Conservation (phyloP, 2,329 filamentous ascomycete species). For the Talaromyces sp. region DNA sequence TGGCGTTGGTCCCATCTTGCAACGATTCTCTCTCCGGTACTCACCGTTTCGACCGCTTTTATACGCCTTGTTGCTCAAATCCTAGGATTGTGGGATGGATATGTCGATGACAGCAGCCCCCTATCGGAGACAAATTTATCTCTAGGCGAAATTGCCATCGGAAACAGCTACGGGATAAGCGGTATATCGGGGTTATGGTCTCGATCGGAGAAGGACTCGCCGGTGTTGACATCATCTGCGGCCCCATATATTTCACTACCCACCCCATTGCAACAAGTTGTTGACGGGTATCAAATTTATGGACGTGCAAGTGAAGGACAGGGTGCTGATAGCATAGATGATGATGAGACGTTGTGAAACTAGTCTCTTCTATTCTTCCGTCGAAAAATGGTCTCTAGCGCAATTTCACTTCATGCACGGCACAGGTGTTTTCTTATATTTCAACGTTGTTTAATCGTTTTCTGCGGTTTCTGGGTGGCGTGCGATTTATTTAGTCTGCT, state of each 20-base stretch:
- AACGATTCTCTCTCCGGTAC: constrained; percentile 23
- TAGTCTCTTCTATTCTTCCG: neutral
- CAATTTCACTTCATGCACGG: neutral
- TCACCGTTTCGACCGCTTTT: constrained; percentile 26
- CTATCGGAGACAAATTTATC: constrained; percentile 6
- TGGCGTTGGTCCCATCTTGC: constrained; percentile 43
- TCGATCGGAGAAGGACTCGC: neutral
- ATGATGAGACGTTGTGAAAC: constrained; percentile 5
- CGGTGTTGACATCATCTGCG: neutral
- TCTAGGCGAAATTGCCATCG: constrained; percentile 6
- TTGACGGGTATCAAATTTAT: neutral
- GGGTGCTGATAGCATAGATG: constrained; percentile 1
- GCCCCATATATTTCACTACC: neutral
- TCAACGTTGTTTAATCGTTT: neutral
- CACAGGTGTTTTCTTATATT: neutral
- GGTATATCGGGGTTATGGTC: constrained; percentile 5
- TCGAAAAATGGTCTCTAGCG: neutral
- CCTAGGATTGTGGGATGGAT: constrained; percentile 40
- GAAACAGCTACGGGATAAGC: neutral
- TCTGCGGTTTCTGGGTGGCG: neutral
- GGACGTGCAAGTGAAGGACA: neutral
- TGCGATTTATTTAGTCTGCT: neutral
- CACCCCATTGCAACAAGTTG: constrained; percentile 4
- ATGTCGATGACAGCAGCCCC: constrained; percentile 28
- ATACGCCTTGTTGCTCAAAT: constrained; percentile 29